Evolutionary conservation across 106 monocot genomes (phyloP).

Genomic region (Dioscorea dumetorum): DNA sequence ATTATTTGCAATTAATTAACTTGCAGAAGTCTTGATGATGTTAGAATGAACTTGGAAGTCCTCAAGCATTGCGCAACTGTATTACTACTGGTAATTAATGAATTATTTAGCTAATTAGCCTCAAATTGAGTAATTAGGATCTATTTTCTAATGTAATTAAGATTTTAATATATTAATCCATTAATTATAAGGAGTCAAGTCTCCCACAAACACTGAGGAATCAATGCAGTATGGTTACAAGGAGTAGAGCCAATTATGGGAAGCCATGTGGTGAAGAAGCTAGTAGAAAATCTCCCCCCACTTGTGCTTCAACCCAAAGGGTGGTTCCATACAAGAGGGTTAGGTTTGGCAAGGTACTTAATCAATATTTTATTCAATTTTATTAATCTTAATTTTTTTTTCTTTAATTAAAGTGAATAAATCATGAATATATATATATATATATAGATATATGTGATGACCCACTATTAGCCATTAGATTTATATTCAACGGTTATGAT

Average conservation of each 20-base stretch:
- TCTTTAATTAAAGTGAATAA: too few species aligned
- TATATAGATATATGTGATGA: too few species aligned
- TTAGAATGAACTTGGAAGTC: conserved; percentile 89
- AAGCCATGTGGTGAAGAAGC: conserved; percentile 41
- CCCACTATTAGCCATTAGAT: too few species aligned
- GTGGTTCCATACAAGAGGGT: conserved; percentile 33
- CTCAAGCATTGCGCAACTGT: conserved; percentile 89
- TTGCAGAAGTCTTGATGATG: conserved; percentile 84
- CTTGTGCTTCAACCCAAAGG: conserved; percentile 20
- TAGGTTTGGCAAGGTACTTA: conserved; percentile 40
- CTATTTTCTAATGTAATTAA: background rate
- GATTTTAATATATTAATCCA: background rate
- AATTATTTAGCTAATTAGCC: background rate
- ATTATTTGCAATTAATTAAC: background rate
- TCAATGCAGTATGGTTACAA: conserved; percentile 36
- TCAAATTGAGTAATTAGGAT: background rate
- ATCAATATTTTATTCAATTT: background rate
- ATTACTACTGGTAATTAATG: conserved; percentile 55
- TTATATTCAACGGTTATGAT: too few species aligned
- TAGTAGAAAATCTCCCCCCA: conserved; percentile 39
- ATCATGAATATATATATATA: too few species aligned
- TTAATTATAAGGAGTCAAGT: conserved; percentile 47
- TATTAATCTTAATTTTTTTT: background rate
- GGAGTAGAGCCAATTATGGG: conserved; percentile 44
- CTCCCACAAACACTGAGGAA: conserved; percentile 48